A percentile compares a stretch with the other conserved stretches of the same genome.
Evolutionary conservation across 176 grass and related monocot species (phyloP).

Genomic region (Alopecurus myosuroides): DNA sequence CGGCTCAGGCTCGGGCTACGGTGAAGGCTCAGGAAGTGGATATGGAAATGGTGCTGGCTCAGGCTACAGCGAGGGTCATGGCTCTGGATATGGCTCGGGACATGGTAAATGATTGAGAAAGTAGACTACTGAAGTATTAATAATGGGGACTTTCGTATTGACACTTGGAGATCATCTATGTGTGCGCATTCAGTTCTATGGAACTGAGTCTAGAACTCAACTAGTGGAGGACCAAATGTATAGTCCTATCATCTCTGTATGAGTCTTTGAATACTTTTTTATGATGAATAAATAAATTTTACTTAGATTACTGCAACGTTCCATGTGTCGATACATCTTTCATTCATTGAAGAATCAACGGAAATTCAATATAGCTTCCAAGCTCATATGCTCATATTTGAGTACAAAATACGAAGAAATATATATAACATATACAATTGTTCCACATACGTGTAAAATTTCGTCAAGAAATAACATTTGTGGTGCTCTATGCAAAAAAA

Average conservation of each 20-base stretch:
- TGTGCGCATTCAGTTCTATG: not conserved
- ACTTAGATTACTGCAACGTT: no score
- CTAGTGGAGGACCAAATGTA: not conserved
- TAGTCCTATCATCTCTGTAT: not conserved
- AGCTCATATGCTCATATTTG: no score
- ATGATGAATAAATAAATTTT: not conserved
- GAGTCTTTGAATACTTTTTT: not conserved
- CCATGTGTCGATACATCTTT: not conserved
- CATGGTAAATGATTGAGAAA: slow-evolving; percentile 10
- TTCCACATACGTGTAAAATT: no score
- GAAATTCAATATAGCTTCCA: no score
- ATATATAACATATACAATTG: no score
- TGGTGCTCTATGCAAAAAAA: no score
- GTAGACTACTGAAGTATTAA: not conserved
- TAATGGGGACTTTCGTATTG: not conserved
- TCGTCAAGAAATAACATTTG: no score
- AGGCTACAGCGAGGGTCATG: slow-evolving; percentile 25
- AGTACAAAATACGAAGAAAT: no score
- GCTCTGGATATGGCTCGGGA: slow-evolving; percentile 11
- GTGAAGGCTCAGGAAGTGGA: slow-evolving; percentile 1
- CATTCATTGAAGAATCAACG: no score
- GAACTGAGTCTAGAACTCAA: not conserved
- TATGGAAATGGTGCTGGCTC: slow-evolving; percentile 11
- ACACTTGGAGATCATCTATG: not conserved
- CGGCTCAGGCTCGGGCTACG: not conserved